Evolutionary conservation across 2,329 filamentous ascomycete genomes (phyloP).

Genomic region (Xylogone sp.): DNA sequence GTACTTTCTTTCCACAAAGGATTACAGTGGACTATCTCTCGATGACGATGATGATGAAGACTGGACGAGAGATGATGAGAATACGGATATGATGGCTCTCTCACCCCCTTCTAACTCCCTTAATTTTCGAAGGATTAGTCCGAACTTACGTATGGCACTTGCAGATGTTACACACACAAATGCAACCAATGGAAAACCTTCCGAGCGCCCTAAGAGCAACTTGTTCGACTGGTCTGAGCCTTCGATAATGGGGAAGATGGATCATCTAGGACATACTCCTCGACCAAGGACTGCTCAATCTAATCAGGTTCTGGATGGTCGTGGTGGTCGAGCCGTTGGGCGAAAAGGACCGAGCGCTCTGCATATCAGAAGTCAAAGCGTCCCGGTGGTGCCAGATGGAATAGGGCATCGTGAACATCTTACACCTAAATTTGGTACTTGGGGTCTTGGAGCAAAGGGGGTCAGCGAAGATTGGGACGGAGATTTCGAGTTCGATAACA

Average conservation of each 20-base stretch:
- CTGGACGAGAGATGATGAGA: constrained; percentile 55
- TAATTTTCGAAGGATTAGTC: constrained; percentile 49
- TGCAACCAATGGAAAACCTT: constrained; percentile 28
- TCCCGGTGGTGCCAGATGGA: constrained; percentile 66
- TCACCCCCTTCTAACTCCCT: constrained; percentile 54
- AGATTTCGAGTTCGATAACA: constrained; percentile 69
- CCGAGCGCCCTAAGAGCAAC: constrained; percentile 59
- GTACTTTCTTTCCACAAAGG: constrained; percentile 27
- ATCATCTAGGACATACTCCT: constrained; percentile 52
- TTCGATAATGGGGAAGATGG: constrained; percentile 55
- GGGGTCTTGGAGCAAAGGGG: constrained; percentile 75
- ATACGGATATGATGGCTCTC: constrained; percentile 50
- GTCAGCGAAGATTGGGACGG: constrained; percentile 87
- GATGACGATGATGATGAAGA: constrained; percentile 62
- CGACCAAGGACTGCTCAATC: constrained; percentile 73
- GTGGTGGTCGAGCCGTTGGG: constrained; percentile 64
- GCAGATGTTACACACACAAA: constrained; percentile 47
- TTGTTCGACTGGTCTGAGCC: constrained; percentile 79
- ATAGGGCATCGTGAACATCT: constrained; percentile 47
- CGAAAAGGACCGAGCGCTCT: constrained; percentile 62
- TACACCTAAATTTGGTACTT: constrained; percentile 73
- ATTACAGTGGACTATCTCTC: constrained; percentile 49
- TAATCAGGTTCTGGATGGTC: constrained; percentile 67
- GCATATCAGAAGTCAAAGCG: constrained; percentile 77
- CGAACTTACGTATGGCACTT: constrained; percentile 51